These are phyloP conservation scores for Volvox reticuliferus DNA, from an alignment of 139 green algal species.

Conservation along the genomic window DNA sequence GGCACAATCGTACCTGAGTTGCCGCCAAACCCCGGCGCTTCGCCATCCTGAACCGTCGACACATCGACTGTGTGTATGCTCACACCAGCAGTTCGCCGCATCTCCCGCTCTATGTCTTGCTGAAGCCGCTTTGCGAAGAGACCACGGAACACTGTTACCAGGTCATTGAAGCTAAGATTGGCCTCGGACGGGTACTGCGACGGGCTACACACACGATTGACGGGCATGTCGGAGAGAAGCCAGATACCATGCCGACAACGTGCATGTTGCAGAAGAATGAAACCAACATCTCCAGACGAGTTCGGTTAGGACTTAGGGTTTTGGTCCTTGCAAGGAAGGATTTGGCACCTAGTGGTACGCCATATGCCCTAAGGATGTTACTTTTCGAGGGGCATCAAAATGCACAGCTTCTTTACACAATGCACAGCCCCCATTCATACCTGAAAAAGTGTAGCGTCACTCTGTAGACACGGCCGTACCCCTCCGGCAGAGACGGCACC, in stretches of 20 bases:
- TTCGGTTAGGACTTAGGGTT: no score
- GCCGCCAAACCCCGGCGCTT: conserved; percentile 2
- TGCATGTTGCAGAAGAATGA: no score
- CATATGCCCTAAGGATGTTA: no score
- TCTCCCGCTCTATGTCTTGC: conserved; percentile 59
- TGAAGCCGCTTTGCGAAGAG: conserved; percentile 79
- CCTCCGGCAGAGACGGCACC: conserved; percentile 24
- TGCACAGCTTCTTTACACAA: no score
- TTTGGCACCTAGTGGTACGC: no score
- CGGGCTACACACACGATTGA: not conserved
- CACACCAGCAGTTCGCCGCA: conserved; percentile 33
- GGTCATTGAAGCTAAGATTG: conserved; percentile 77
- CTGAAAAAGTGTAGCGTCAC: conserved; percentile 68
- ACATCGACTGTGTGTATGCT: conserved; percentile 47
- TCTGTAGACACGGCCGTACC: conserved; percentile 62
- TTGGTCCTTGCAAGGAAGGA: no score
- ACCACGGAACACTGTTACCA: conserved; percentile 69
- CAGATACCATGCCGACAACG: no score
- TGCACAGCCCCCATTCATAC: not conserved
- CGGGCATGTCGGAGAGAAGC: no score
- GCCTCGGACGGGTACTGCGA: conserved; percentile 78
- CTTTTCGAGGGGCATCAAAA: no score
- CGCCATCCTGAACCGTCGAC: conserved; percentile 52
- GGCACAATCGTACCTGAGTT: not conserved
- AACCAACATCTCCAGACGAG: no score